These are phyloP conservation scores for Tulasnella sp. DNA, from an alignment of 768 basidiomycete species.

Conservation along the genomic window DNA sequence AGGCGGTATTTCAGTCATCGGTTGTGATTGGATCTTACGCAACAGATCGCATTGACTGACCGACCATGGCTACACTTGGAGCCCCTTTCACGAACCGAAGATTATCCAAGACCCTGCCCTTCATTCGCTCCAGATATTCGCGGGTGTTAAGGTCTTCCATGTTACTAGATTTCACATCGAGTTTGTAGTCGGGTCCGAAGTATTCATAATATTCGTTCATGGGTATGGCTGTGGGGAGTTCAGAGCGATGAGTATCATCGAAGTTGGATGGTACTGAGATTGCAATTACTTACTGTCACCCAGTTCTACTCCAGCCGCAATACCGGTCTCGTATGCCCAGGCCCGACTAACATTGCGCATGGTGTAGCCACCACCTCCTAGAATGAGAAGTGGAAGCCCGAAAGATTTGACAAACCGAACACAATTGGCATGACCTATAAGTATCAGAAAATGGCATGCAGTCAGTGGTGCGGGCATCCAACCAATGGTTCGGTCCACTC, in stretches of 20 bases:
- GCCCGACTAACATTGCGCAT: constrained; percentile 94
- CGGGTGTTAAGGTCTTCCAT: constrained; percentile 91
- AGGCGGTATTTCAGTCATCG: too few species aligned
- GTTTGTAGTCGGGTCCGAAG: constrained; percentile 93
- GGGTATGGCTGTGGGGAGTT: constrained; percentile 66
- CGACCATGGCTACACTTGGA: constrained; percentile 85
- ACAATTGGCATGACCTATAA: constrained; percentile 85
- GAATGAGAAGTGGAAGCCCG: constrained; percentile 81
- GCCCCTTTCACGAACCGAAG: constrained; percentile 76
- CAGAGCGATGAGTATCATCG: too few species aligned
- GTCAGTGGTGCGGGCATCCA: background rate
- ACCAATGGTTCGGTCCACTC: background rate
- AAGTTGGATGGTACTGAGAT: background rate
- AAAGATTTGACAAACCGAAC: constrained; percentile 96
- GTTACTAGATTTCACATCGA: constrained; percentile 91
- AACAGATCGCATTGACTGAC: constrained; percentile 32
- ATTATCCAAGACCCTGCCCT: constrained; percentile 85
- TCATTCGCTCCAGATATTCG: constrained; percentile 88
- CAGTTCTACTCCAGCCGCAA: constrained; percentile 95
- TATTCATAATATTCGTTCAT: constrained; percentile 99
- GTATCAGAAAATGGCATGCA: background rate
- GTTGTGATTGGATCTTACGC: too few species aligned
- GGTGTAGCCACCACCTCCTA: constrained; percentile 97
- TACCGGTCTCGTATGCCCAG: constrained; percentile 96
- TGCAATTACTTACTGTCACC: constrained; percentile 48